A percentile compares a stretch with the other conserved stretches of the same genome.
These are phyloP conservation scores for Pleurotus salmoneostramineus DNA, from an alignment of 768 basidiomycete species.

Conservation along the genomic window DNA sequence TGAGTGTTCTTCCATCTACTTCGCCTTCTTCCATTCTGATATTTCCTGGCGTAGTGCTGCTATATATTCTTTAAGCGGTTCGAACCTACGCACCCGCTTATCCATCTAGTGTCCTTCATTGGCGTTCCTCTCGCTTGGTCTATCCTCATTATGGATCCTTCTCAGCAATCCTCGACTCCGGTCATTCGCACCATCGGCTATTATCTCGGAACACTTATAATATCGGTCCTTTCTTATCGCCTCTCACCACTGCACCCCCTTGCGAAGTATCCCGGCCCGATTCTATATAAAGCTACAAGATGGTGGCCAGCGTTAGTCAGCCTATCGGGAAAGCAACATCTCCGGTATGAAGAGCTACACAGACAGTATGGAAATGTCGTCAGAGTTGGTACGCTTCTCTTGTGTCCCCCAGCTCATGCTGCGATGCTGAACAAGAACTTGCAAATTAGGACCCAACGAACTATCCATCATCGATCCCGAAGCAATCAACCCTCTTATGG, in stretches of 20 bases:
- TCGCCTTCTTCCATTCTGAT: no score
- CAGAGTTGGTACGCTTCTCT: slow-evolving; percentile 32
- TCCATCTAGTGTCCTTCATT: not conserved
- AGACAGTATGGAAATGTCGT: slow-evolving; percentile 50
- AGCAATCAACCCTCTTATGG: slow-evolving; percentile 44
- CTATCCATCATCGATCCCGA: slow-evolving; percentile 44
- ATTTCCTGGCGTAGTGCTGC: no score
- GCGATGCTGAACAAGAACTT: no score
- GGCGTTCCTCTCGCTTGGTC: not conserved
- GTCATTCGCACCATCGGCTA: not conserved
- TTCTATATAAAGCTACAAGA: slow-evolving; percentile 33
- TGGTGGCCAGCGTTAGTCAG: slow-evolving; percentile 28
- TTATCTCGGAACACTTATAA: slow-evolving; percentile 10
- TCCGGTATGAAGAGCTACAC: slow-evolving; percentile 40
- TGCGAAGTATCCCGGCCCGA: slow-evolving; percentile 42
- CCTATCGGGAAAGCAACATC: slow-evolving; percentile 35
- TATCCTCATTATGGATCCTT: not conserved
- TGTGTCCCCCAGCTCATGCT: no score
- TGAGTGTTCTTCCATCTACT: no score
- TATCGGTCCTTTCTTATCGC: slow-evolving; percentile 30
- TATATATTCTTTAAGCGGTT: not conserved
- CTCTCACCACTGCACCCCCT: slow-evolving; percentile 46
- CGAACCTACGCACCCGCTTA: not conserved
- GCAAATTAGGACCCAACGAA: slow-evolving; percentile 50
- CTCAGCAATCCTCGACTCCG: not conserved